phyloP scores from a whole-genome alignment of 169 alveolate genomes.

The Miamiensis avidus region DNA sequence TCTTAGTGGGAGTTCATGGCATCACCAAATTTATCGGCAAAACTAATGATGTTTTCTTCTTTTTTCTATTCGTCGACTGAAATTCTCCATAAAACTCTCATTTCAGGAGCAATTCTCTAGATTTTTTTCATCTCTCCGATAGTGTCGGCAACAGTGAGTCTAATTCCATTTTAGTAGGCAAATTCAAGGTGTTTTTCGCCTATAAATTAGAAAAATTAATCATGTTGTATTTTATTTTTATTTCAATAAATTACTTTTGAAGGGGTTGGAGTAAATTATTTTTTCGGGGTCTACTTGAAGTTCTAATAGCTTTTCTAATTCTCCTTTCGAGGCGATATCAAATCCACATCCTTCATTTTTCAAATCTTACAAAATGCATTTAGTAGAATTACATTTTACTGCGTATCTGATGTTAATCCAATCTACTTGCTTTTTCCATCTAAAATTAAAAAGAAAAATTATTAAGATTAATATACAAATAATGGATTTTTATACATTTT shows the following conservation, averaged over 20 bases:
- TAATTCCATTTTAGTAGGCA: conserved; percentile 23
- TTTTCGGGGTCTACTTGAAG: conserved; percentile 7
- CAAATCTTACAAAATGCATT: background rate
- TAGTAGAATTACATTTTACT: background rate
- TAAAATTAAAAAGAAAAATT: too few relatives aligned
- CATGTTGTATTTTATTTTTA: background rate
- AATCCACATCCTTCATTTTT: background rate
- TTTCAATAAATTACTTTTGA: background rate
- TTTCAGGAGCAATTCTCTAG: conserved; percentile 33
- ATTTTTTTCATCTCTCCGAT: conserved; percentile 32
- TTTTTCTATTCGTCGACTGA: conserved; percentile 39
- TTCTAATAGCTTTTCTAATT: conserved; percentile 8
- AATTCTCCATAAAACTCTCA: conserved; percentile 42
- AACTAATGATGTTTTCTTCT: conserved; percentile 19
- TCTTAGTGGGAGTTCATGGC: conserved; percentile 14
- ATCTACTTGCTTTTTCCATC: background rate
- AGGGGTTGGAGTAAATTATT: conserved; percentile 24
- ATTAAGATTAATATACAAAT: too few relatives aligned
- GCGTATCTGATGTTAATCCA: background rate
- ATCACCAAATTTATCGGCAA: conserved; percentile 46
- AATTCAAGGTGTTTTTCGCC: conserved; percentile 29
- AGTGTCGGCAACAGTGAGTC: conserved; percentile 37
- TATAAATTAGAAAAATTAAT: background rate
- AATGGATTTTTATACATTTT: too few relatives aligned
- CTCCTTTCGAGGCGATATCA: background rate